These are phyloP conservation scores for Phaeoacremonium minimum DNA, from an alignment of 2,329 filamentous ascomycete genomes.

Conservation along the genomic window DNA sequence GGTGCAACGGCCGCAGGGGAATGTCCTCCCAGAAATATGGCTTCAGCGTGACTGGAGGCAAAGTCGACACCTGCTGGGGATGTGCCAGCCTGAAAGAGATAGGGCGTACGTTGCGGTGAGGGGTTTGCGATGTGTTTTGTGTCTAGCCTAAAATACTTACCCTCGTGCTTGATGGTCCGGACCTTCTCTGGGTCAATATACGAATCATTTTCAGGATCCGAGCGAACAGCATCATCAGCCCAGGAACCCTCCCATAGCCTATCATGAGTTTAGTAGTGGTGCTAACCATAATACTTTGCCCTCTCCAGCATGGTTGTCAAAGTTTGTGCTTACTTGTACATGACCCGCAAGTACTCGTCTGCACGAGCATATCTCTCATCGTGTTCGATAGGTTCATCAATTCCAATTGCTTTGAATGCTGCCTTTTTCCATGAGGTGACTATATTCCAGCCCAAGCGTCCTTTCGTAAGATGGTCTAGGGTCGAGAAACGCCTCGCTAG, in stretches of 20 bases:
- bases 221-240: conserved; percentile 36
- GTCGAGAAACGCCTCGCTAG: conserved; percentile 56
- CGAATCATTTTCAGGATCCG: conserved; percentile 34
- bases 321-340: conserved; percentile 40
- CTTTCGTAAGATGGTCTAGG: conserved; percentile 54
- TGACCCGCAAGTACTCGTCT: conserved; percentile 44
- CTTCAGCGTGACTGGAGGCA: conserved; percentile 2
- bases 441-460: conserved; percentile 60
- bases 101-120: conserved; percentile 40
- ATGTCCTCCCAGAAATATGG: conserved; percentile 1
- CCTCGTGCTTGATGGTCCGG: conserved; percentile 44
- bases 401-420: conserved; percentile 48
- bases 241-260: conserved; percentile 37
- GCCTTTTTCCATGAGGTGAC: conserved; percentile 56
- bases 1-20: neutral
- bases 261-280: neutral
- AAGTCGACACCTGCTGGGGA: neutral
- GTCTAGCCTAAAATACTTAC: conserved; percentile 34
- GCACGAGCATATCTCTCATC: conserved; percentile 44
- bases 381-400: conserved; percentile 44
- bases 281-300: neutral
- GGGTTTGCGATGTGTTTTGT: conserved; percentile 31
- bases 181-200: conserved; percentile 44
- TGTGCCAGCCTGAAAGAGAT: conserved; percentile 11
- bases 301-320: too few species aligned